Evolutionary conservation across 441 rosid genomes (phyloP).

Genomic region (Eruca vesicaria): DNA sequence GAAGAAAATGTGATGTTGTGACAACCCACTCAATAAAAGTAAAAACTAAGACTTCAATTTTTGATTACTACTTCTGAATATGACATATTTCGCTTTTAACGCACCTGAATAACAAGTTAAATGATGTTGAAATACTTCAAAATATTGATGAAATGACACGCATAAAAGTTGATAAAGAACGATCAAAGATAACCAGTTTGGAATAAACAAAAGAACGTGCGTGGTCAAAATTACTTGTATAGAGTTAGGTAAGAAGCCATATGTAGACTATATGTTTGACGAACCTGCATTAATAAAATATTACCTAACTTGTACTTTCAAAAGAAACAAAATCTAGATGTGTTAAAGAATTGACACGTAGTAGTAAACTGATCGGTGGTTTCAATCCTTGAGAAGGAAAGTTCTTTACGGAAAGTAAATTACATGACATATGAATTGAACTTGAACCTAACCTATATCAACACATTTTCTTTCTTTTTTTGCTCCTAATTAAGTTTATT

Average conservation of each 20-base stretch:
- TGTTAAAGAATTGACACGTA: slow-evolving; percentile 17
- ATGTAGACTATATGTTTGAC: slow-evolving; percentile 12
- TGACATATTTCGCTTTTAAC: background rate
- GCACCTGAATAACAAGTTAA: slow-evolving; percentile 12
- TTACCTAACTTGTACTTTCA: slow-evolving; percentile 12
- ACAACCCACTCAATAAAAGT: background rate
- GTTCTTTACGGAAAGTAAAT: slow-evolving; percentile 60
- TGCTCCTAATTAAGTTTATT: slow-evolving; percentile 1
- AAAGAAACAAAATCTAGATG: slow-evolving; percentile 13
- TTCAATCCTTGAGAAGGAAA: slow-evolving; percentile 31
- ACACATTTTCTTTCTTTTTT: slow-evolving; percentile 8
- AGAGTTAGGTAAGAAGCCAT: slow-evolving; percentile 32
- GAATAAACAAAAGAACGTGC: slow-evolving; percentile 27
- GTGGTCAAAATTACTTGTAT: slow-evolving; percentile 17
- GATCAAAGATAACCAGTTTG: slow-evolving; percentile 1
- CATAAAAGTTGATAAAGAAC: slow-evolving; percentile 16
- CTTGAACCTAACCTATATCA: slow-evolving; percentile 30
- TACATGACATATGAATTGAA: slow-evolving; percentile 54
- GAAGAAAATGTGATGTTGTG: slow-evolving; percentile 6
- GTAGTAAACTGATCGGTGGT: slow-evolving; percentile 25
- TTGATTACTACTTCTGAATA: background rate
- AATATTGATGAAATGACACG: slow-evolving; percentile 2
- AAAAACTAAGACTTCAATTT: slow-evolving; percentile 13
- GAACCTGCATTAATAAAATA: slow-evolving; percentile 4
- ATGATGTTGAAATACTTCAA: slow-evolving; percentile 22